Percentiles rank a stretch among this genome's conserved stretches.
Evolutionary conservation across 352 stramenopile species (phyloP).

Genomic region (Achlya hypogyna): DNA sequence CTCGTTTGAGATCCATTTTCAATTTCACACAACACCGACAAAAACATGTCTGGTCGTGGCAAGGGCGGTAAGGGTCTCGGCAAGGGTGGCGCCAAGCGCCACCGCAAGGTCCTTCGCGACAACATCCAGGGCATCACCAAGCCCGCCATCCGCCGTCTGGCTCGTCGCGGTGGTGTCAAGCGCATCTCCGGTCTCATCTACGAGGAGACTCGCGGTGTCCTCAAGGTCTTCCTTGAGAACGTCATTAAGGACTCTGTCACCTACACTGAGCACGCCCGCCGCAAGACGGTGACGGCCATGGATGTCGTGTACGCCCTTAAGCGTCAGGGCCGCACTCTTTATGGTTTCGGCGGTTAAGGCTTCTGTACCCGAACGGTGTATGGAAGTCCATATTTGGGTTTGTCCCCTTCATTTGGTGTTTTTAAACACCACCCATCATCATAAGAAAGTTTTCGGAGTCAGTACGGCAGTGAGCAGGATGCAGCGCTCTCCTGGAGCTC

Average conservation of each 20-base stretch:
- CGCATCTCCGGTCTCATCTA: conserved; percentile 48
- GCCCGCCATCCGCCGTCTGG: conserved; percentile 62
- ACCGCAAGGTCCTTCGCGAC: conserved; percentile 95
- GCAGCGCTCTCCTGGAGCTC: too few species aligned
- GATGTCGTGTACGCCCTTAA: conserved; percentile 96
- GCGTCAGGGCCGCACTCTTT: conserved; percentile 92
- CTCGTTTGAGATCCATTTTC: not conserved
- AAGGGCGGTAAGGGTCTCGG: conserved; percentile 94
- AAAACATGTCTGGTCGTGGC: conserved; percentile 76
- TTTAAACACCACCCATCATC: conserved; percentile 18
- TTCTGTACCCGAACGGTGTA: not conserved
- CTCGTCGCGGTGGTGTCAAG: conserved; percentile 44
- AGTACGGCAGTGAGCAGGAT: not conserved
- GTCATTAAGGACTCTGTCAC: conserved; percentile 49
- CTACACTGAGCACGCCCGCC: conserved; percentile 32
- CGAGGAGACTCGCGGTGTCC: conserved; percentile 61
- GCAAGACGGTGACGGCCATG: conserved; percentile 22
- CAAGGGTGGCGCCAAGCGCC: conserved; percentile 94
- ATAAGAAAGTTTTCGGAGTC: conserved; percentile 3
- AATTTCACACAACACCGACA: conserved; percentile 21
- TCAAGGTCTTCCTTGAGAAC: conserved; percentile 56
- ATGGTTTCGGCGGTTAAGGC: conserved; percentile 76
- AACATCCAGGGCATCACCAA: conserved; percentile 98
- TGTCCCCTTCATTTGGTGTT: conserved; percentile 15
- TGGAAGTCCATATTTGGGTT: not conserved